Conservation (phyloP, 2,329 filamentous ascomycete genomes). For the Scedosporium apiospermum region DNA sequence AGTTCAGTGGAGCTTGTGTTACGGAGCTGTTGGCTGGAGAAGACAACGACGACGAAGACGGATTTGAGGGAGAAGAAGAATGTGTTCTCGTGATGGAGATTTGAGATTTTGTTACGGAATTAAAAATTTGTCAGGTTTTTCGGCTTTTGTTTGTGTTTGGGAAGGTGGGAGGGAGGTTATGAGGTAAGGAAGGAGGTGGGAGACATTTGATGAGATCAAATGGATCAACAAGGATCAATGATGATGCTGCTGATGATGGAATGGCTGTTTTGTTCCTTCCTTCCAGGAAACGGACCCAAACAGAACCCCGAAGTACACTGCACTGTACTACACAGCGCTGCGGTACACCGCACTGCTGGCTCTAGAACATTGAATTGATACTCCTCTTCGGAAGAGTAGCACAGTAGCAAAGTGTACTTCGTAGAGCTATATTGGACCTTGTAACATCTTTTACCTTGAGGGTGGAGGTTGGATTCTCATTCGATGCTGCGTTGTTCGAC, state of each 20-base stretch:
- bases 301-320: neutral
- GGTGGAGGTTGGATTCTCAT: too few species aligned
- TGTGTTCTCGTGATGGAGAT: neutral
- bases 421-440: too few species aligned
- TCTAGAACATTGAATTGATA: too few species aligned
- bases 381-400: too few species aligned
- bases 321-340: neutral
- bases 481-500: too few species aligned
- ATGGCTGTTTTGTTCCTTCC: neutral
- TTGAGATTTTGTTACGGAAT: neutral
- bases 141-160: neutral
- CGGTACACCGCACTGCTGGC: too few species aligned
- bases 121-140: neutral
- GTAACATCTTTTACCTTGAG: too few species aligned
- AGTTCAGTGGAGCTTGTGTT: neutral
- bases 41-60: too few species aligned
- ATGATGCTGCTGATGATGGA: slow-evolving; percentile 1
- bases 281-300: neutral
- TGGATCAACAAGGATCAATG: neutral
- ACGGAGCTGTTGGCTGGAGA: neutral
- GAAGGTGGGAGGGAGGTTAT: neutral
- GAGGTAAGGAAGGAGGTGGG: neutral
- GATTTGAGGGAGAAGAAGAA: neutral
- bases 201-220: neutral
- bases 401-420: too few species aligned